Evolutionary conservation across 1,284 basidiomycete genomes (phyloP), one percentile per base, ranked within the genome.

Genomic region (Irpex sp.): DNA sequence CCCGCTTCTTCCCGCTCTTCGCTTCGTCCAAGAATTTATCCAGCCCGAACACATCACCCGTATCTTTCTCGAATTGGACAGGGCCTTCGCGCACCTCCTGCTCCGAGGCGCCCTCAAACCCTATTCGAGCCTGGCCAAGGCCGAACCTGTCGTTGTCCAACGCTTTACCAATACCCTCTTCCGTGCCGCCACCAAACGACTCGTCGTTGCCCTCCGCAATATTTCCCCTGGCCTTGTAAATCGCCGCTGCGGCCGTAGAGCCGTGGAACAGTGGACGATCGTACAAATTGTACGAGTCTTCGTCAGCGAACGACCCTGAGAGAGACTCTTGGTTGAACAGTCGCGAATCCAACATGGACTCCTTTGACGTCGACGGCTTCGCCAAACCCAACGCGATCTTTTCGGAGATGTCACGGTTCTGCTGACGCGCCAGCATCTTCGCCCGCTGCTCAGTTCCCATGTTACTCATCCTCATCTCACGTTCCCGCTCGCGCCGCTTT

Each of bases 31-130:
- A 84, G 82, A 99, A 99, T 75, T 97, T 90, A 76, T 97, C 93
- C 69, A 99, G 85, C 68, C 97, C 96, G 74, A 99, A 99, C n/a
- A 98, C 96, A 82, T 99, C 97, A 5, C 87, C 85, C 0, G 91
- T 88, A 72, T 99, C 97, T 81, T 98, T 98, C 81, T 99, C 97
- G 73, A 99, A 99, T 74, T 98, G 95, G 37, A 99, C 97, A n/a
- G 97, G 97, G 0, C 97, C 94, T 68, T 94, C 91, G 65, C 91
- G 80, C 40, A 91, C 81, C 72, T 94, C 92, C 73, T 94, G 92
- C 47, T 93, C 90, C 60, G 81, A 81, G 3, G 92, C 88, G 55
- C 96, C 96, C 74, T 96, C 93, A 72, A 99, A 99, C 9, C 94
- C 95, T 70, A 91, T 81, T 62, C 84, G 82, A 8, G 93, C 88